A percentile compares a stretch with the other conserved stretches of the same genome.
phyloP scores from a whole-genome alignment of 306 rosid genomes.

The Mimosa pudica region DNA sequence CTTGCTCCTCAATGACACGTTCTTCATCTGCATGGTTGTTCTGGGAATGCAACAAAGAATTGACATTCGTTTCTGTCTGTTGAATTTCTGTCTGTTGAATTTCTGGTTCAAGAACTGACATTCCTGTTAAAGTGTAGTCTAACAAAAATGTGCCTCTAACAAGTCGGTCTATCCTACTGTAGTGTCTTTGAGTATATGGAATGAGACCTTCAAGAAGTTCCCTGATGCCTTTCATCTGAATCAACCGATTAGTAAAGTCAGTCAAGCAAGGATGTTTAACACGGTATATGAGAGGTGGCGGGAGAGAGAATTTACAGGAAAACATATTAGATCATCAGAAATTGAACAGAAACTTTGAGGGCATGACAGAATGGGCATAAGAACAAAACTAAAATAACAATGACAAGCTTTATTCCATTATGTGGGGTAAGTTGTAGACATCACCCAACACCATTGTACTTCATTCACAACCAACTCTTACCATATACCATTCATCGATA shows the following conservation, averaged over 20 bases:
- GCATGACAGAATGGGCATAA: background rate
- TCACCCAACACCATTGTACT: background rate
- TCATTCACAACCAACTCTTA: background rate
- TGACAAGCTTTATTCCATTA: background rate
- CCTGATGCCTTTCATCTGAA: conserved; percentile 82
- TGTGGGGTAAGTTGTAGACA: background rate
- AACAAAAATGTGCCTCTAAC: conserved; percentile 80
- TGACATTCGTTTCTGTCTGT: conserved; percentile 30
- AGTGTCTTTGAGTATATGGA: conserved; percentile 90
- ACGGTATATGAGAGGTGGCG: background rate
- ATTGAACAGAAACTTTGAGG: background rate
- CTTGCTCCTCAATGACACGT: conserved; percentile 38
- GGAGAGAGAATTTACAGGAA: background rate
- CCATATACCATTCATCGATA: background rate
- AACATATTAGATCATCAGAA: background rate
- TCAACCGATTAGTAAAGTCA: conserved; percentile 17
- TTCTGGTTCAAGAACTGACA: conserved; percentile 91
- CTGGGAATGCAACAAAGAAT: conserved; percentile 38
- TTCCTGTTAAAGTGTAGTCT: conserved; percentile 71
- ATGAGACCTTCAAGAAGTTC: conserved; percentile 80
- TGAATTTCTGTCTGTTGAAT: conserved; percentile 53
- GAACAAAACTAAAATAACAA: background rate
- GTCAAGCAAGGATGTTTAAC: background rate
- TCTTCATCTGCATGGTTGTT: conserved; percentile 35
- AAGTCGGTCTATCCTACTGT: conserved; percentile 80